Base-by-base conservation (phyloP, 768 basidiomycete species). In the Collybiopsis confluens region DNA sequence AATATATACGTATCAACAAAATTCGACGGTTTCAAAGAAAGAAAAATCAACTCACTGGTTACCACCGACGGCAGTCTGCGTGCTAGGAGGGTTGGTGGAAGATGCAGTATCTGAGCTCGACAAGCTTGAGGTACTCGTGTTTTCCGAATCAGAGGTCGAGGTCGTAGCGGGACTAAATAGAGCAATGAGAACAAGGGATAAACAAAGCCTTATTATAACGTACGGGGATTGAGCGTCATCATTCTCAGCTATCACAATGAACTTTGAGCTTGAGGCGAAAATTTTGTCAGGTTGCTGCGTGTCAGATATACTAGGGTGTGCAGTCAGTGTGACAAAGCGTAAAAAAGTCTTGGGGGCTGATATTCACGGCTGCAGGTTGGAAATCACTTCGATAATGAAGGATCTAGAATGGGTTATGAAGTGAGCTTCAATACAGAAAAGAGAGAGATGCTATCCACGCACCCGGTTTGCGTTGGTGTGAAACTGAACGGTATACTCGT, bases 361-460 rank as follows among this genome's bases (percentile, higher is more conserved):
- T 40, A 52, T 18, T 40, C 40, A 52, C 37, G 50, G 41, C 16
- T 38, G 26, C 18, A 52, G 38, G 50, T 52, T 33, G 10, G 38
- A 41, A 26, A 52, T 43, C 20, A 52, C 50, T 30, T 52, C 50
- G 20, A 52, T 42, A 8, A 52, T 41, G 20, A 52, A 52, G 3
- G n/a, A 18, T 27, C 50, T 52, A 2, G 10, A 20, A 23, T 16
- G 33, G n/a, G 26, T 16, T 9, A 48, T n/a, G 6, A 15, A 13
- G n/a, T 10, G 18, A 24, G n/a, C 18, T 23, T 11, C 11, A 9
- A 33, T 10, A 10, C 20, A 15, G n/a, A 23, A 23, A n/a, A 24
- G 8, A 37, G 9, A 9, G 35, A 6, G 38, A 18, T 38, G 2
- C 2, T 43, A 4, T n/a, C 20, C 3, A 52, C 30, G 50, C 18